phyloP scores from a whole-genome alignment of 2,329 filamentous ascomycete species.

The Cylindrodendrum hubeiense region DNA sequence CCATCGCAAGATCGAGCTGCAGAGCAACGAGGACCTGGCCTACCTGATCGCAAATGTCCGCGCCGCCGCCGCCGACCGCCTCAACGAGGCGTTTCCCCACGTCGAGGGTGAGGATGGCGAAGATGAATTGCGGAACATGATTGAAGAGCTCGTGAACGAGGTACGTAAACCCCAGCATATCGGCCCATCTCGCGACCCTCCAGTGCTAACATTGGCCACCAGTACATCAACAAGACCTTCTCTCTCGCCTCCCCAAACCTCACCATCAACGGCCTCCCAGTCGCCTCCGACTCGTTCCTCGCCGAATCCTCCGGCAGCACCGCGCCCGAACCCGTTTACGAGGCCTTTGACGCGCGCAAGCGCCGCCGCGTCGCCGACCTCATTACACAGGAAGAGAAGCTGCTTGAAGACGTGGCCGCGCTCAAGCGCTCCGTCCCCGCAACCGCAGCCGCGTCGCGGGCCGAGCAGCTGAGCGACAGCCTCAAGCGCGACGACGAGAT shows the following conservation, averaged over 20 bases:
- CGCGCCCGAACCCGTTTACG: constrained; percentile 57
- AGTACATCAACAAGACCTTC: constrained; percentile 75
- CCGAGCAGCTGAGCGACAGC: constrained; percentile 54
- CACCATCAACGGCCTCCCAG: constrained; percentile 71
- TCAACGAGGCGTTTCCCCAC: constrained; percentile 76
- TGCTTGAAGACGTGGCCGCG: constrained; percentile 72
- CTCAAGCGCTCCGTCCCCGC: constrained; percentile 68
- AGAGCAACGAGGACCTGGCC: constrained; percentile 78
- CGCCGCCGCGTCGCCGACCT: constrained; percentile 71
- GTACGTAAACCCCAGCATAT: constrained; percentile 50
- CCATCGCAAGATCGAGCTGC: constrained; percentile 84
- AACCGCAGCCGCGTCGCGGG: constrained; percentile 57
- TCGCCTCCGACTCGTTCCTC: constrained; percentile 57
- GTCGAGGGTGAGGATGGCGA: constrained; percentile 62
- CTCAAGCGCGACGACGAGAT: constrained; percentile 62
- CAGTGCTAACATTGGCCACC: neutral
- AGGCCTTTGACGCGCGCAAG: constrained; percentile 71
- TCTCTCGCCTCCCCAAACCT: constrained; percentile 69
- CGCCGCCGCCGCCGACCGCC: constrained; percentile 74
- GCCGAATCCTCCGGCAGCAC: constrained; percentile 33
- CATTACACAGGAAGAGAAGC: constrained; percentile 72
- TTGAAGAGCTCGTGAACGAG: constrained; percentile 71
- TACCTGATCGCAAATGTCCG: constrained; percentile 79
- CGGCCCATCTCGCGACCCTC: neutral
- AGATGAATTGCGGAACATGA: constrained; percentile 69